A percentile compares a stretch with the other conserved stretches of the same genome.
These are phyloP conservation scores for Fusarium lateritium DNA, from an alignment of 2,329 filamentous ascomycete species.

Conservation along the genomic window DNA sequence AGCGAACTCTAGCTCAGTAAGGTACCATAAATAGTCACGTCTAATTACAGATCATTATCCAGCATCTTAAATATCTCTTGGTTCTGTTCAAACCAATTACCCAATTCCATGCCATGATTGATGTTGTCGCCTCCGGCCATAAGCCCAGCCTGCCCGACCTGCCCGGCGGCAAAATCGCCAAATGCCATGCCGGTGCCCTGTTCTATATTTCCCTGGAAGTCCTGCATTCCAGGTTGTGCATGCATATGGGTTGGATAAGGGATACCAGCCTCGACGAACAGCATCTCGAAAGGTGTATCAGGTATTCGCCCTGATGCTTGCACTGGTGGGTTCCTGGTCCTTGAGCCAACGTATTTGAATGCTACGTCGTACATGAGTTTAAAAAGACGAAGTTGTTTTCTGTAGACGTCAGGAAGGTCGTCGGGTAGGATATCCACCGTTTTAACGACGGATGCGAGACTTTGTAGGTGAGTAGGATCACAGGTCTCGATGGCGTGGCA, in stretches of 20 bases:
- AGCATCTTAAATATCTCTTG: constrained; percentile 29
- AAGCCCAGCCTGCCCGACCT: rapidly evolving
- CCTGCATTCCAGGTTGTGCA: rapidly evolving
- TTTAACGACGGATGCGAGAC: constrained; percentile 3
- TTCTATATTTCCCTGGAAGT: rapidly evolving
- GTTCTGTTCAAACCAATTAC: constrained; percentile 28
- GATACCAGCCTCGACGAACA: constrained; percentile 10
- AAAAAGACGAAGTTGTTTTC: constrained; percentile 16
- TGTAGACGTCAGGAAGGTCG: constrained; percentile 3
- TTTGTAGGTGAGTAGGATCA: not conserved
- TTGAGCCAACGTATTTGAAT: constrained; percentile 5
- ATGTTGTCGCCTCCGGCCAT: not conserved
- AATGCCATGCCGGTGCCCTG: not conserved
- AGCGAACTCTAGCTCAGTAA: too few relatives aligned
- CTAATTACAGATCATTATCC: not conserved
- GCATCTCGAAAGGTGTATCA: constrained; percentile 19
- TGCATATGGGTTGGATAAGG: not conserved
- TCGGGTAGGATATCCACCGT: not conserved
- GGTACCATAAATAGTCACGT: rapidly evolving
- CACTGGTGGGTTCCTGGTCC: rapidly evolving
- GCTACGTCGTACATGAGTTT: constrained; percentile 21
- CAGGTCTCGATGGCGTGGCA: constrained; percentile 26
- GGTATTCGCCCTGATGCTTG: constrained; percentile 7
- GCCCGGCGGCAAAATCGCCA: rapidly evolving
- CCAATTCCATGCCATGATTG: constrained; percentile 7